phyloP scores from a whole-genome alignment of 257 asterid genomes.

The Fraxinus pennsylvanica region DNA sequence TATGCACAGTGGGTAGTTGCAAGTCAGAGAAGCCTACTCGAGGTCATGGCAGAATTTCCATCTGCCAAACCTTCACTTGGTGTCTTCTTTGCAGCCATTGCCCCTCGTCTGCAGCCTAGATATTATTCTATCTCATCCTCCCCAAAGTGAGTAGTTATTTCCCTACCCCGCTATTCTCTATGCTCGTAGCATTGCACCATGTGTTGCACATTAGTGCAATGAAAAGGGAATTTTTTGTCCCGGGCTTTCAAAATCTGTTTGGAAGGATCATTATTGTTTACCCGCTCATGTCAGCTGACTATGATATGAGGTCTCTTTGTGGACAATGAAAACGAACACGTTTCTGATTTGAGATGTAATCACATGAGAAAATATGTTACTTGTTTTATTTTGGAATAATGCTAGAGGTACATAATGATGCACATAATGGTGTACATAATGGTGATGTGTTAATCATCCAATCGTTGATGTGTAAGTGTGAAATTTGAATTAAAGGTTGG shows the following conservation, averaged over 20 bases:
- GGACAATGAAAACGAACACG: too few species aligned
- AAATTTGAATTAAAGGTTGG: too few species aligned
- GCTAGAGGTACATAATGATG: too few species aligned
- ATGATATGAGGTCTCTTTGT: background rate
- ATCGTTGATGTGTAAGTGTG: too few species aligned
- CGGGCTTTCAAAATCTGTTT: background rate
- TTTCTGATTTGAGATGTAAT: background rate
- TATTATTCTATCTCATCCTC: conserved; percentile 98
- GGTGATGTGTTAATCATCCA: too few species aligned
- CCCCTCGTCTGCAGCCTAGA: conserved; percentile 92
- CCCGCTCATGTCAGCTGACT: background rate
- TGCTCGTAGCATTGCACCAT: background rate
- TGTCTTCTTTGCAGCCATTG: conserved; percentile 92
- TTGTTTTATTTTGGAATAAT: background rate
- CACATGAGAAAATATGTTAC: background rate
- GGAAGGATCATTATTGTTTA: background rate
- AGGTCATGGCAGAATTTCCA: conserved; percentile 89
- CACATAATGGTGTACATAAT: too few species aligned
- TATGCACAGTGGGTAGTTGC: conserved; percentile 81
- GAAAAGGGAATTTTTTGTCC: background rate
- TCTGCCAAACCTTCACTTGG: conserved; percentile 92
- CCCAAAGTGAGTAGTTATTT: conserved; percentile 58
- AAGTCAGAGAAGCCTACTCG: conserved; percentile 85
- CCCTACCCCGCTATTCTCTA: background rate
- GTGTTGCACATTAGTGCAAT: background rate